These are phyloP conservation scores for Phaffia australis DNA, from an alignment of 768 basidiomycete species.

Conservation along the genomic window DNA sequence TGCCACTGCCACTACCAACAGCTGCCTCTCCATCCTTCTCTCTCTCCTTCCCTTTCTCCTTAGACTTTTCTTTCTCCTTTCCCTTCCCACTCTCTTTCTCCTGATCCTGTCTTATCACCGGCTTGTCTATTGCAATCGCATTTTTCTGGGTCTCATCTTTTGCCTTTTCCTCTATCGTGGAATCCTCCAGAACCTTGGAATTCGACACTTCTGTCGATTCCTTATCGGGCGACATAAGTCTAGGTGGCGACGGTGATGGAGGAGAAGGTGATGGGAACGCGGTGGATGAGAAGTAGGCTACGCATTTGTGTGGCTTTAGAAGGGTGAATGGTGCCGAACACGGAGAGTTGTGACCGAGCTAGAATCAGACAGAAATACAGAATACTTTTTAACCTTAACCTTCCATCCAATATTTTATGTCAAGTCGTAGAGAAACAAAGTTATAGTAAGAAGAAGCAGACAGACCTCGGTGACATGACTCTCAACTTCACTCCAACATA, in stretches of 20 bases:
- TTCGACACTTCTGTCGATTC: not conserved
- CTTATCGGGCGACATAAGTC: conserved; percentile 8
- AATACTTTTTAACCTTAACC: not conserved
- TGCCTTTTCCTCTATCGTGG: conserved; percentile 3
- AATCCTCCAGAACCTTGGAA: not conserved
- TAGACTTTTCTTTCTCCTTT: conserved; percentile 8
- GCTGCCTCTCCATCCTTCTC: not conserved
- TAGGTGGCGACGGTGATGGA: conserved; percentile 13
- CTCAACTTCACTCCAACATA: conserved; percentile 24
- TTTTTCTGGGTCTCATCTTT: conserved; percentile 6
- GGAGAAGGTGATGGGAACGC: conserved; percentile 17
- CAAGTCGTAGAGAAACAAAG: not conserved
- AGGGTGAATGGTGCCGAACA: conserved; percentile 23
- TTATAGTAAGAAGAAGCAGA: not conserved
- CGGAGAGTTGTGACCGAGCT: conserved; percentile 20
- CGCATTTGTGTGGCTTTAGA: conserved; percentile 18
- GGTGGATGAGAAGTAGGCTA: conserved; percentile 5
- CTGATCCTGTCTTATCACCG: not conserved
- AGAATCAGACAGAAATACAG: not conserved
- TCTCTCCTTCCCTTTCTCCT: not conserved
- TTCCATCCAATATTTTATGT: not conserved
- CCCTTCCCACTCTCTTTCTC: not conserved
- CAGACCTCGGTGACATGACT: conserved; percentile 19
- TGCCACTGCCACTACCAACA: not conserved
- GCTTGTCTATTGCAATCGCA: not conserved